Percentiles rank a stretch among this genome's conserved stretches.
phyloP scores from a whole-genome alignment of 352 stramenopile genomes.

The Phytophthora sp. region DNA sequence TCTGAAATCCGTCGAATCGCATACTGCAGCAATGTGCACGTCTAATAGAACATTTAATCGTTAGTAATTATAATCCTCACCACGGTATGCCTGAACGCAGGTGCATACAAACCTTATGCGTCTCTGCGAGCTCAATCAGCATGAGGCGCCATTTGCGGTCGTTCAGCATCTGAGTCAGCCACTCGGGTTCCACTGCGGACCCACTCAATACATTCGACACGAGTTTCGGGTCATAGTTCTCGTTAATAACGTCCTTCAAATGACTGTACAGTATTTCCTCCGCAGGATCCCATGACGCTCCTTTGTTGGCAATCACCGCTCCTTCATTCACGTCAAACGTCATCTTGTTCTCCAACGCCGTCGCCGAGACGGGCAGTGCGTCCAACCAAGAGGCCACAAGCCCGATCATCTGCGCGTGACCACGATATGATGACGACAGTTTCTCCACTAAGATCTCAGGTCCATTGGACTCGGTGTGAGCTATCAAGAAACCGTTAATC shows the following conservation, averaged over 20 bases:
- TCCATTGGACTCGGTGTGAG: slow-evolving; percentile 79
- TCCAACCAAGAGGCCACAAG: slow-evolving; percentile 88
- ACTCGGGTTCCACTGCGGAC: slow-evolving; percentile 75
- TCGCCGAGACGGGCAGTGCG: slow-evolving; percentile 60
- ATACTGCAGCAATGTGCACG: slow-evolving; percentile 84
- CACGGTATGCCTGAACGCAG: background rate
- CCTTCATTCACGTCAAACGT: slow-evolving; percentile 77
- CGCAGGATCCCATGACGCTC: slow-evolving; percentile 73
- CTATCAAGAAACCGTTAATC: slow-evolving; percentile 86
- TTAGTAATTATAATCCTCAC: slow-evolving; percentile 9
- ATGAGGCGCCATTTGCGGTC: slow-evolving; percentile 85
- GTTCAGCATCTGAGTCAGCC: slow-evolving; percentile 85
- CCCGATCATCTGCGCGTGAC: slow-evolving; percentile 87
- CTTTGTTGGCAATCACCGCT: slow-evolving; percentile 64
- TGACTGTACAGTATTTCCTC: slow-evolving; percentile 83
- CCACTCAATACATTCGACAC: slow-evolving; percentile 88
- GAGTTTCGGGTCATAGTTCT: slow-evolving; percentile 87
- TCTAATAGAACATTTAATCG: slow-evolving; percentile 40
- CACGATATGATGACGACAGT: slow-evolving; percentile 85
- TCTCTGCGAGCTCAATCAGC: slow-evolving; percentile 87
- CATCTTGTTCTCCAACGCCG: slow-evolving; percentile 74
- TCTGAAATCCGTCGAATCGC: slow-evolving; percentile 87
- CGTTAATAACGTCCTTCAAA: slow-evolving; percentile 75
- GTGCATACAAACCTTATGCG: slow-evolving; percentile 65
- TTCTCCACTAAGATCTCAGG: slow-evolving; percentile 88